Evolutionary conservation across 768 basidiomycete species (phyloP).

Genomic region (Macrolepiota dolichaula): DNA sequence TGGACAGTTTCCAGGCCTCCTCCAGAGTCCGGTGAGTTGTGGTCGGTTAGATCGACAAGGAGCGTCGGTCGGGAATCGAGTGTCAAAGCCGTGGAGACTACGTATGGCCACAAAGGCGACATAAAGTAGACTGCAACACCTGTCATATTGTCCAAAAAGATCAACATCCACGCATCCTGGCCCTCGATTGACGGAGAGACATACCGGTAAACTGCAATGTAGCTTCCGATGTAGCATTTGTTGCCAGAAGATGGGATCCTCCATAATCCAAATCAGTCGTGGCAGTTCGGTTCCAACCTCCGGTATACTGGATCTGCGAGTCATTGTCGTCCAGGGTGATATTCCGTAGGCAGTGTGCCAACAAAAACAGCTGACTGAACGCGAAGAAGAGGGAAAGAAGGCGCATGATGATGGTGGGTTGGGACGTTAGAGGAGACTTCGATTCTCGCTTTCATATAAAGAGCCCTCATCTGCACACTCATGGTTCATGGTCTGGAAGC

Average conservation of each 20-base stretch:
- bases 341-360: slow-evolving; percentile 1
- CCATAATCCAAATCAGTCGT: slow-evolving; percentile 1
- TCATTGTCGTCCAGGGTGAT: slow-evolving; percentile 12
- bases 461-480: neutral
- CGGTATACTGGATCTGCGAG: slow-evolving; percentile 6
- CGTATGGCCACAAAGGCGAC: slow-evolving; percentile 44
- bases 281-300: slow-evolving; percentile 4
- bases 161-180: neutral
- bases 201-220: slow-evolving; percentile 13
- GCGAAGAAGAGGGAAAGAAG: neutral
- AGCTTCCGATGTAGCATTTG: slow-evolving; percentile 8
- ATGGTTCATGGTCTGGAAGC: neutral
- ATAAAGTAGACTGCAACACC: slow-evolving; percentile 42
- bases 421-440: neutral
- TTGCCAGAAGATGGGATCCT: slow-evolving; percentile 5
- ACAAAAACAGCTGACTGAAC: neutral
- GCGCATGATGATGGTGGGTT: neutral
- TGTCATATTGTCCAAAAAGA: slow-evolving; percentile 13
- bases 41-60: slow-evolving; percentile 38
- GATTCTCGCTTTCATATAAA: slow-evolving; percentile 2
- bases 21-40: slow-evolving; percentile 23
- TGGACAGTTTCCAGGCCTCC: slow-evolving; percentile 35
- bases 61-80: slow-evolving; percentile 31
- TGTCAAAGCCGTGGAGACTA: slow-evolving; percentile 35
- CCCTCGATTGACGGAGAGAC: neutral